Percentiles rank a stretch among this genome's conserved stretches.
These are phyloP conservation scores for Yamadazyma sp. DNA, from an alignment of 1,139 yeast species.

Conservation along the genomic window DNA sequence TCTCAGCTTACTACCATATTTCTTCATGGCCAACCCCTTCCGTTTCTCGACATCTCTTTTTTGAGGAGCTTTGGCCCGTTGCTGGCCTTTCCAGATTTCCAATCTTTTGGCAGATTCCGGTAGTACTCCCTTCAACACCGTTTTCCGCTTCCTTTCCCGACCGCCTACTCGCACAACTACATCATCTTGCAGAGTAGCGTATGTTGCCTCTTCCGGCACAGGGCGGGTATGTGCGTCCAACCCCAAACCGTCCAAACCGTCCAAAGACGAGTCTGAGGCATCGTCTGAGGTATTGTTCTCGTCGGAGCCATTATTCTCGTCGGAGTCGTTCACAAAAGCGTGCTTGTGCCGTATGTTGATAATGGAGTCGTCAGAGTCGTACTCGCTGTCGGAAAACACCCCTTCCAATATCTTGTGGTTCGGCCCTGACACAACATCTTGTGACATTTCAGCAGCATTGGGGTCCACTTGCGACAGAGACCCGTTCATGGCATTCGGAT, in stretches of 20 bases:
- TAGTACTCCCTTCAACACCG: constrained; percentile 33
- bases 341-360: constrained; percentile 2
- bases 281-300: background rate
- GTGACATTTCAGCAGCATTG: constrained; percentile 2
- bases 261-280: constrained; percentile 5
- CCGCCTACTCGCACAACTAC: constrained; percentile 34
- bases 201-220: background rate
- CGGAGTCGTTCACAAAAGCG: constrained; percentile 2
- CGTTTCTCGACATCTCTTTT: constrained; percentile 20
- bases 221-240: too few relatives aligned
- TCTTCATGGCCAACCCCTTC: constrained; percentile 39
- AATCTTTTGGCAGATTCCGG: constrained; percentile 42
- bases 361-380: background rate
- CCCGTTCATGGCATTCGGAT: constrained; percentile 11
- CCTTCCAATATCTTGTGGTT: constrained; percentile 6
- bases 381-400: constrained; percentile 8
- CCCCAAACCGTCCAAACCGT: constrained; percentile 5
- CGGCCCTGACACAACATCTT: constrained; percentile 2
- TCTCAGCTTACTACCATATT: constrained; percentile 9
- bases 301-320: constrained; percentile 3
- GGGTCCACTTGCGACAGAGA: constrained; percentile 8
- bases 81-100: constrained; percentile 22
- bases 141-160: constrained; percentile 25
- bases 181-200: constrained; percentile 12
- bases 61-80: constrained; percentile 3